phyloP scores from a whole-genome alignment of 1,284 basidiomycete species.

The Cutaneotrichosporon cutaneum region DNA sequence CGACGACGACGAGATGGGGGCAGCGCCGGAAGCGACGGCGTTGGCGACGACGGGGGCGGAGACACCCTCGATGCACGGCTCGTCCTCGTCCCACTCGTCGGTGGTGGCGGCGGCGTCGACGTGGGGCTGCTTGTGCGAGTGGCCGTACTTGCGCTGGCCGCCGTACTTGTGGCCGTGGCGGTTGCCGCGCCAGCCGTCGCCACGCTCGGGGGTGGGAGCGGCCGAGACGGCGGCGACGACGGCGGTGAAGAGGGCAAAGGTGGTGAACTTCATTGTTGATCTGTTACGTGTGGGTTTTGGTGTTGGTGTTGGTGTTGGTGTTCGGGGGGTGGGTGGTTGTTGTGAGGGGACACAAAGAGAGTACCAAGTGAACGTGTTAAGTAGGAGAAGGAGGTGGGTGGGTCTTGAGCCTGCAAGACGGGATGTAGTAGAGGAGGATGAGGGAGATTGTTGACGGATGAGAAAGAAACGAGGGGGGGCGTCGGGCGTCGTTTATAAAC shows the following conservation, averaged over 20 bases:
- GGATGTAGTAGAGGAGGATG: background rate
- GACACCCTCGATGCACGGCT: background rate
- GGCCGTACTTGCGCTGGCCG: background rate
- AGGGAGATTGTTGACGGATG: background rate
- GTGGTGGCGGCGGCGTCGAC: background rate
- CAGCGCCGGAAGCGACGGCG: no score
- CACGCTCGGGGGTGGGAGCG: conserved; percentile 3
- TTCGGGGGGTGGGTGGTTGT: background rate
- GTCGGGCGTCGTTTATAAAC: background rate
- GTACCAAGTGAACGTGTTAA: background rate
- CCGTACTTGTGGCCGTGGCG: conserved; percentile 11
- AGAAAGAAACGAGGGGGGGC: background rate
- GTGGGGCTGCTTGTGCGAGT: conserved; percentile 1
- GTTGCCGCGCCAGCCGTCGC: conserved; percentile 1
- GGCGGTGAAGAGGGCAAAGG: conserved; percentile 2
- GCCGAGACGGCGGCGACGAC: background rate
- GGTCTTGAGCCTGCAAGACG: background rate
- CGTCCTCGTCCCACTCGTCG: conserved; percentile 7
- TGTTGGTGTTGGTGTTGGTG: background rate
- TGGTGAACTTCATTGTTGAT: background rate
- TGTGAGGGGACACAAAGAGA: background rate
- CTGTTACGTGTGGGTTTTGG: background rate
- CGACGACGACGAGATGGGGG: background rate
- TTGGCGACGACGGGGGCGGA: background rate
- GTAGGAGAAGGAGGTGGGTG: no score